Evolutionary conservation across 2,329 filamentous ascomycete species (phyloP), one percentile per base, ranked within the genome.

Genomic region (Trichoderma harzianum): DNA sequence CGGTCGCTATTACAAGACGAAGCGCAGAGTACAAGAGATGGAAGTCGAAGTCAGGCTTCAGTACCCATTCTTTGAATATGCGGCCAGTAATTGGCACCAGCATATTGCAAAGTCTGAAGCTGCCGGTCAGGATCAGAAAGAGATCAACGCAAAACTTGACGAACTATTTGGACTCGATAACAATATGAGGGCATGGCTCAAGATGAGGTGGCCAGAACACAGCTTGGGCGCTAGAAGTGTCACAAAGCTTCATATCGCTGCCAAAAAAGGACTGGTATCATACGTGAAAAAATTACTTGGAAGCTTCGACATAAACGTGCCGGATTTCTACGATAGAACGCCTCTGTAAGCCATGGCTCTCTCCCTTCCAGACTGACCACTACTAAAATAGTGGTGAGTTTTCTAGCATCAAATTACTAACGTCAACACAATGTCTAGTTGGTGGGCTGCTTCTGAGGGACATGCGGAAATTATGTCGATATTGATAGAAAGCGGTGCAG

Each of bases 1-100:
- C 21, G 36, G 21, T 30, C 5, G 10, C 5, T 14, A 43, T 39
- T 14, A 7, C 5, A 8, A 24, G n/a, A 21, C 14, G 6, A n/a
- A 14, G 21, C 53, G 28, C 30, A 53, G 2, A 18, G 8, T 21
- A n/a, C 14, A 71, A 12, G 60, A 43, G 36, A 11, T 14, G 2
- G 70, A 72, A n/a, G 12, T 69, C 18, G 28, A 65, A 12, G 7
- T 72, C 26, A 70, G 66, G 14, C 72, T 77, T 24, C 24, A 72
- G 12, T 61, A 77, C 63, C 79, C 79, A 0, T 80, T 81, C 39
- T 66, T 78, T 8, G 69, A 77, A 8, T 81, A 81, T 64, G 78
- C 78, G 5, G 70, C 72, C 18, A 74, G 53, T n/a, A 78, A 80
- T 57, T 81, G 80, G 79, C 55, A 74, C n/a, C 43, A 74, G 14